These are phyloP conservation scores for Podospora conica DNA, from an alignment of 495 filamentous ascomycete species.

Conservation along the genomic window DNA sequence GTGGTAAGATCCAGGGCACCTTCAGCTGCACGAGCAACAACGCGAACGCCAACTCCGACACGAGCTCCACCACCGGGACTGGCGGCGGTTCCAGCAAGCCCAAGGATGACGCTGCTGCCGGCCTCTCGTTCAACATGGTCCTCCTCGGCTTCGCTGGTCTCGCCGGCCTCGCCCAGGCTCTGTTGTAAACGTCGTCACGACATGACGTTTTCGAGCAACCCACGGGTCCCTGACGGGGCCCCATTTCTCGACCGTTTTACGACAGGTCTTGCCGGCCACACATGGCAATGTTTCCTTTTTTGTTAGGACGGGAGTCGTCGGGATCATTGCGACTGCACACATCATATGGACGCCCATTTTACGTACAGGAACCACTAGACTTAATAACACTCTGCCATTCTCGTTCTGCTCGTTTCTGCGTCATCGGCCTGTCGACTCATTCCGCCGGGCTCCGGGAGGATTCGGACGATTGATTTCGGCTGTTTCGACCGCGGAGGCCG, in stretches of 20 bases:
- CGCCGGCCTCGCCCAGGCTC: slow-evolving; percentile 31
- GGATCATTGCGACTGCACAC: slow-evolving; percentile 16
- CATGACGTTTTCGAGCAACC: background rate
- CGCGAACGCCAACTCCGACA: slow-evolving; percentile 38
- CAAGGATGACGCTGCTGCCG: slow-evolving; percentile 29
- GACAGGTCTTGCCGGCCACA: slow-evolving; percentile 2
- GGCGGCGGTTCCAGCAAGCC: slow-evolving; percentile 16
- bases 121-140: slow-evolving; percentile 30
- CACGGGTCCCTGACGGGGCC: background rate
- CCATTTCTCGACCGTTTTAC: slow-evolving; percentile 1
- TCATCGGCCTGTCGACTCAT: background rate
- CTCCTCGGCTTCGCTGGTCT: slow-evolving; percentile 35
- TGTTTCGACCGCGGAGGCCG: background rate
- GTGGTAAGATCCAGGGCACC: slow-evolving; percentile 51
- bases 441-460: background rate
- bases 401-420: slow-evolving; percentile 7
- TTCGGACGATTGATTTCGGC: background rate
- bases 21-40: slow-evolving; percentile 51
- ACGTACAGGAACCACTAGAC: slow-evolving; percentile 29
- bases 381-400: slow-evolving; percentile 30
- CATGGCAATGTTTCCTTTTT: slow-evolving; percentile 13
- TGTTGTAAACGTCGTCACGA: slow-evolving; percentile 22
- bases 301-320: slow-evolving; percentile 15
- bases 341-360: slow-evolving; percentile 20
- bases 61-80: slow-evolving; percentile 20